phyloP scores from a whole-genome alignment of 2,329 filamentous ascomycete genomes.

The Trichoderma koningii region DNA sequence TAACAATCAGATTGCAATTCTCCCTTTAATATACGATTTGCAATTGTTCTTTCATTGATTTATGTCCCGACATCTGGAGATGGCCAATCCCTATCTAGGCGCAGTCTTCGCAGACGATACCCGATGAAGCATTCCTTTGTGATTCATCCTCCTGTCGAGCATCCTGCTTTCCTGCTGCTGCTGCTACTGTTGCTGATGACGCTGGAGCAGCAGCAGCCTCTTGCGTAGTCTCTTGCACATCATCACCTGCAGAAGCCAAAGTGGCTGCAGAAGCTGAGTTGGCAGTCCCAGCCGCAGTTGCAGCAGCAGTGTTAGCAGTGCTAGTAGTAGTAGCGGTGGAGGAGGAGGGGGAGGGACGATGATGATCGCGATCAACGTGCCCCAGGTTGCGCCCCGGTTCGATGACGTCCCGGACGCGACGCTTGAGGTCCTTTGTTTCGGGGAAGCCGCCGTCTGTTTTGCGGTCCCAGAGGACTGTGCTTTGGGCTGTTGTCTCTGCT shows the following conservation, averaged over 20 bases:
- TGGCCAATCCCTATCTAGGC: slow-evolving; percentile 22
- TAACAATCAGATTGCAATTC: no score
- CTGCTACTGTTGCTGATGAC: neutral
- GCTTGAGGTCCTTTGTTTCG: slow-evolving; percentile 89
- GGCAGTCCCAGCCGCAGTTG: no score
- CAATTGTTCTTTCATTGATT: neutral
- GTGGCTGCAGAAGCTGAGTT: no score
- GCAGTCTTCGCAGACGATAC: slow-evolving; percentile 35
- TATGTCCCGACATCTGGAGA: neutral
- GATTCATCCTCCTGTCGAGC: neutral
- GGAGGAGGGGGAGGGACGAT: neutral
- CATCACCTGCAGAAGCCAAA: no score
- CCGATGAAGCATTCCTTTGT: neutral
- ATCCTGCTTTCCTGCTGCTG: slow-evolving; percentile 12
- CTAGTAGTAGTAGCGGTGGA: slow-evolving; percentile 16
- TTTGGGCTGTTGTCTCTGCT: slow-evolving; percentile 27
- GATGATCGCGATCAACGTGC: slow-evolving; percentile 68
- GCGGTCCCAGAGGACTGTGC: slow-evolving; percentile 79
- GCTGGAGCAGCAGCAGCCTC: neutral
- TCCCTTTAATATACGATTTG: no score
- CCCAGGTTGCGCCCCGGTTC: slow-evolving; percentile 77
- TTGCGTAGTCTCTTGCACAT: no score
- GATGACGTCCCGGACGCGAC: slow-evolving; percentile 77
- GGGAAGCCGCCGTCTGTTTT: slow-evolving; percentile 87
- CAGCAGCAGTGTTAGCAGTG: no score